Base-by-base conservation (phyloP, 768 basidiomycete species). In the Psilocybe cyanescens region DNA sequence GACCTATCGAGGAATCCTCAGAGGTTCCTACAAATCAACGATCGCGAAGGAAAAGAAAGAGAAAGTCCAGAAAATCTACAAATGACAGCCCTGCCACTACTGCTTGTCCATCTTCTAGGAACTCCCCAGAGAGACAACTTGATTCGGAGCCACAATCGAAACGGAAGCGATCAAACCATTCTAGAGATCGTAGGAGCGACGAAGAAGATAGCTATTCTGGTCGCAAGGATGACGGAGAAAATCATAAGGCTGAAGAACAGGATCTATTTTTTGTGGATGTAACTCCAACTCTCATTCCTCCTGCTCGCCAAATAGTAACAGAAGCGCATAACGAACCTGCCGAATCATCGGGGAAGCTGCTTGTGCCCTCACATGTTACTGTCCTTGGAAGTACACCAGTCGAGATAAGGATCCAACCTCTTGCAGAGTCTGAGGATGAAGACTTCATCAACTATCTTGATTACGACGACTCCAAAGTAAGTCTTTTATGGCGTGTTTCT, bases 391-490 rank as follows among this genome's bases (percentile, higher is more conserved):
- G 72, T 47, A 72, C 77, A 12, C 78, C 83, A 3, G 73, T 80
- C 30, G 78, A 83, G 60, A 80, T 88, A 17, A 71, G 86, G 16
- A 71, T 78, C 12, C 76, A 82, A 16, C 69, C 77, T 2, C 67
- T 75, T 12, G 63, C 58, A 30, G 76, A 83, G 39, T 77, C 79
- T 12, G 85, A 87, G 19, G 83, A 83, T 8, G 85, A 86, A 24
- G 84, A 84, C 67, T 91, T 85, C 67, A 92, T 94, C 59, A 86
- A 93, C 55, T 92, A 91, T 68, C 78, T 94, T 24, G 90, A 92
- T 65, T 89, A 87, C 64, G 90, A 90, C 55, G 85, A 86, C 66
- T 75, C 80, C 35, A 83, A 81, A 74, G 89, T 87, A 59, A 28
- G 81, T 68, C 39, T 30, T 28, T 16, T 57, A 16, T 19, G 31